phyloP scores from a whole-genome alignment of 2,329 filamentous ascomycete genomes.

The Pseudogymnoascus sp. region DNA sequence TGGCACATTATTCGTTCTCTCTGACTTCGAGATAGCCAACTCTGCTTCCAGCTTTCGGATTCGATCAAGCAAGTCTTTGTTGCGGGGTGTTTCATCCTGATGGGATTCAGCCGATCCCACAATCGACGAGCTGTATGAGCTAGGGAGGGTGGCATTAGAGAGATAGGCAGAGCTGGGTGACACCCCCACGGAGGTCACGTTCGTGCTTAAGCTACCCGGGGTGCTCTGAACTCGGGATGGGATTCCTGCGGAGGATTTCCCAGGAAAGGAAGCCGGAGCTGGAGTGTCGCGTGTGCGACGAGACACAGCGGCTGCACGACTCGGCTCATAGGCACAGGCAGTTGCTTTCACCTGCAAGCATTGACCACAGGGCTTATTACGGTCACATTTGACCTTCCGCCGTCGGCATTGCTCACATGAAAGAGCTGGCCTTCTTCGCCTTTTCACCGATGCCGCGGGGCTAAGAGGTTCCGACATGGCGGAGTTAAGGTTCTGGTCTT shows the following conservation, averaged over 20 bases:
- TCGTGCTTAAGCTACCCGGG: slow-evolving; percentile 9
- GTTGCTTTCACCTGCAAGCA: slow-evolving; percentile 28
- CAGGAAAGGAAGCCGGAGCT: slow-evolving; percentile 5
- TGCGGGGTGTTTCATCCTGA: not conserved
- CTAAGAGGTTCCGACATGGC: not conserved
- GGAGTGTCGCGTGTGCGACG: slow-evolving; percentile 4
- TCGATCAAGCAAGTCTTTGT: not conserved
- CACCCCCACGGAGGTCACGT: not conserved
- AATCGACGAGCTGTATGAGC: not conserved
- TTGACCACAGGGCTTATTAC: slow-evolving; percentile 33
- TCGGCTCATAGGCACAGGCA: slow-evolving; percentile 27
- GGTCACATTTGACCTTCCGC: slow-evolving; percentile 39
- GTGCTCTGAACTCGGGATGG: not conserved
- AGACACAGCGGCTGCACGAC: slow-evolving; percentile 5
- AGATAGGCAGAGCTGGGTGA: not conserved
- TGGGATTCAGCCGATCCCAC: not conserved
- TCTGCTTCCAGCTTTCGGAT: not conserved
- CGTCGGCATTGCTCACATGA: slow-evolving; percentile 37
- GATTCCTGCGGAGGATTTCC: not conserved
- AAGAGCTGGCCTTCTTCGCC: slow-evolving; percentile 28
- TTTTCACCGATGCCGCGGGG: slow-evolving; percentile 9
- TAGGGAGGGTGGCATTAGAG: not conserved
- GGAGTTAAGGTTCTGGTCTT: not conserved
- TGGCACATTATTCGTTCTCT: not conserved
- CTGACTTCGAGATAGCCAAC: not conserved